Conservation (phyloP, 805 yeast genomes). For the Maudiozyma barnettii region DNA sequence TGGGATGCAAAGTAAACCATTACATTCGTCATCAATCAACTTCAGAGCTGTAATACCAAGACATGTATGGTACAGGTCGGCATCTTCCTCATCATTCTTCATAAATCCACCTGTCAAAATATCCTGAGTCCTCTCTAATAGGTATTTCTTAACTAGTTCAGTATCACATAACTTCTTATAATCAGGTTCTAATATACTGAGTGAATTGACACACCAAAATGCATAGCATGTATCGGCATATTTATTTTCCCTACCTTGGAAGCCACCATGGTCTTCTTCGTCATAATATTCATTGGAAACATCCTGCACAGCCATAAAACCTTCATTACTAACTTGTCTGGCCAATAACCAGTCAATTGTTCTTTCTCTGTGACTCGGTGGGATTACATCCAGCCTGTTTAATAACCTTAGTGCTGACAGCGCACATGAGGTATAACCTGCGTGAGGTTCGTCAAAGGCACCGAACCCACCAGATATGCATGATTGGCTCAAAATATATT, state of each 20-base stretch:
- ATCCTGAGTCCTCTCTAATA: slow-evolving; percentile 52
- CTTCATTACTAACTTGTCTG: slow-evolving; percentile 39
- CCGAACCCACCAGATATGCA: slow-evolving; percentile 69
- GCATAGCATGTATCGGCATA: slow-evolving; percentile 79
- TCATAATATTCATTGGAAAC: slow-evolving; percentile 33
- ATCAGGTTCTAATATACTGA: slow-evolving; percentile 34
- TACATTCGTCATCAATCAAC: slow-evolving; percentile 26
- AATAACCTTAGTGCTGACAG: slow-evolving; percentile 47
- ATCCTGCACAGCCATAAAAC: slow-evolving; percentile 13
- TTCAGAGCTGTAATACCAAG: slow-evolving; percentile 49
- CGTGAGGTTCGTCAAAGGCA: slow-evolving; percentile 57
- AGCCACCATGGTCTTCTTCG: slow-evolving; percentile 56
- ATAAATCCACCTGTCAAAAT: slow-evolving; percentile 65
- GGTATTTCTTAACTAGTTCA: slow-evolving; percentile 32
- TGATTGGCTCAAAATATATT: slow-evolving; percentile 31
- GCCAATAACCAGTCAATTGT: slow-evolving; percentile 54
- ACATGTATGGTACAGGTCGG: slow-evolving; percentile 65
- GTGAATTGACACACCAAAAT: slow-evolving; percentile 68
- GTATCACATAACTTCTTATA: slow-evolving; percentile 9
- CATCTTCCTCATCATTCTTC: slow-evolving; percentile 51
- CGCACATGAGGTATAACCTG: slow-evolving; percentile 83
- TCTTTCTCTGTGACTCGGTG: slow-evolving; percentile 18
- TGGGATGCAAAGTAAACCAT: slow-evolving; percentile 27
- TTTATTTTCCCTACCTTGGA: slow-evolving; percentile 82
- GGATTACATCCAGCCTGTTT: slow-evolving; percentile 19